These are phyloP conservation scores for Thermothelomyces thermophilus DNA, from an alignment of 2,329 filamentous ascomycete genomes.

Conservation along the genomic window DNA sequence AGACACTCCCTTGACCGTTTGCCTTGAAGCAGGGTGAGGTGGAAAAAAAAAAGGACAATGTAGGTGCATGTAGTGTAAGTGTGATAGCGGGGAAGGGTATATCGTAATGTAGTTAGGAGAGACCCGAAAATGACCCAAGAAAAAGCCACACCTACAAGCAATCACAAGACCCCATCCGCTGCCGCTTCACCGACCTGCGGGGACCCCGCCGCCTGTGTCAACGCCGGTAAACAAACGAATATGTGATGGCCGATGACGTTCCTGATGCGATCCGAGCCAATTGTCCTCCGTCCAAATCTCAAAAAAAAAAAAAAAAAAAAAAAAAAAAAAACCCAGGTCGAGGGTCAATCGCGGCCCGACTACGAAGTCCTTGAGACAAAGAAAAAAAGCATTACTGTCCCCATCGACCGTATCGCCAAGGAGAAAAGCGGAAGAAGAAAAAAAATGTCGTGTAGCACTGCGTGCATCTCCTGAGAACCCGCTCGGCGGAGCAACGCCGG, in stretches of 20 bases:
- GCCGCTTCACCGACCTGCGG: not conserved
- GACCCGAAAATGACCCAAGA: not conserved
- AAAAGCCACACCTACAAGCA: not conserved
- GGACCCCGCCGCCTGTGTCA: not conserved
- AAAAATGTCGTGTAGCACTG: not conserved
- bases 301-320: not conserved
- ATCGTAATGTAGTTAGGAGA: slow-evolving; percentile 1
- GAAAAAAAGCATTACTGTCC: slow-evolving; percentile 1
- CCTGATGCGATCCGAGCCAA: not conserved
- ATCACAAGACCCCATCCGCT: not conserved
- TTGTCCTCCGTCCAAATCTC: slow-evolving; percentile 3
- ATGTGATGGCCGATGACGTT: not conserved
- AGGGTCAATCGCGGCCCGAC: not conserved
- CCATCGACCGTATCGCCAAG: not conserved
- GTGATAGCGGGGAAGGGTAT: slow-evolving; percentile 6
- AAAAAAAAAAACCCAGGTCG: no score
- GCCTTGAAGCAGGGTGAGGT: not conserved
- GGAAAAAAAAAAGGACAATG: not conserved
- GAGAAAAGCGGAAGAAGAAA: not conserved
- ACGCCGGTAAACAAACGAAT: no score
- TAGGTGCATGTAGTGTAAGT: not conserved
- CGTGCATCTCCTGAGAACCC: slow-evolving; percentile 3
- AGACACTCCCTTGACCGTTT: not conserved
- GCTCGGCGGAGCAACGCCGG: slow-evolving; percentile 3
- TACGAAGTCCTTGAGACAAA: not conserved